Evolutionary conservation across 129 eudicot species (phyloP).

Genomic region (Chrysanthemum makinoi): DNA sequence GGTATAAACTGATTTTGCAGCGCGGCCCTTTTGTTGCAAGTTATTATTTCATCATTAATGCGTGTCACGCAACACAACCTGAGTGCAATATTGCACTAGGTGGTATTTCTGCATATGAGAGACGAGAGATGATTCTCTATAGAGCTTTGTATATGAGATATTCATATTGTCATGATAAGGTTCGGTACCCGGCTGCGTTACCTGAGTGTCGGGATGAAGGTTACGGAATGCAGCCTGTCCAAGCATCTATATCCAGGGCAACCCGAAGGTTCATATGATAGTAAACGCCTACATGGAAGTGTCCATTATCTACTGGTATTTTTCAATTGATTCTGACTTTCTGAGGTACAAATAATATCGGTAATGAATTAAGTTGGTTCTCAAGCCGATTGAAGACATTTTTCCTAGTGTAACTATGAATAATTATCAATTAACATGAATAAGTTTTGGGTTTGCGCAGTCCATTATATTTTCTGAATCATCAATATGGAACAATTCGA

Average conservation of each 20-base stretch:
- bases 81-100: constrained; percentile 1
- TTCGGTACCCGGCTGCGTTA: constrained; percentile 27
- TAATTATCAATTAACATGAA: too few species aligned
- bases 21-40: constrained; percentile 34
- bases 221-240: not conserved
- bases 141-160: constrained; percentile 39
- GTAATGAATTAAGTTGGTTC: not conserved
- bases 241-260: not conserved
- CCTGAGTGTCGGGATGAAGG: constrained; percentile 36
- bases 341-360: not conserved
- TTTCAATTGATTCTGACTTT: not conserved
- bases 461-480: too few species aligned
- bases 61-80: constrained; percentile 20
- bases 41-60: constrained; percentile 27
- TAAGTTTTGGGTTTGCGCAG: not conserved
- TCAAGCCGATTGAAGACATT: not conserved
- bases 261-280: not conserved
- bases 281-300: not conserved
- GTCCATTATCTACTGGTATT: not conserved
- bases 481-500: too few species aligned
- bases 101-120: constrained; percentile 12
- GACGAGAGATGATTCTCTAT: constrained; percentile 26
- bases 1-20: constrained; percentile 13
- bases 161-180: constrained; percentile 41
- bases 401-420: not conserved